Percentiles rank a stretch among this genome's conserved stretches.
Evolutionary conservation across 192 early-diverging fungal genomes (phyloP).

Genomic region (Coemansia sp.): DNA sequence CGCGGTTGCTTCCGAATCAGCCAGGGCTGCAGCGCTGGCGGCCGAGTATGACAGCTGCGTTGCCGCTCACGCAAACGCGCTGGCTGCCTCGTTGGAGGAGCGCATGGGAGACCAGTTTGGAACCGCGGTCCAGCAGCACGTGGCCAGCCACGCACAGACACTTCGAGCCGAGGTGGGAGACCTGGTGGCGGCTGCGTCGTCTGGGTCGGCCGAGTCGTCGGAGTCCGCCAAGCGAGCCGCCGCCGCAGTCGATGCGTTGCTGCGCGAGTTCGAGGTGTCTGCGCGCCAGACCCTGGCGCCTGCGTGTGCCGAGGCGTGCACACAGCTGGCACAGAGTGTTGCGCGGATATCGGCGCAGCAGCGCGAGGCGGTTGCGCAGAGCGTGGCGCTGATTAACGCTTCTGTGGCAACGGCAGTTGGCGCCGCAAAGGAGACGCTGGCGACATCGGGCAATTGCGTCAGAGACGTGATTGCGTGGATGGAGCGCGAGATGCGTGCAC

Average conservation of each 20-base stretch:
- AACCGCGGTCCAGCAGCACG: background rate
- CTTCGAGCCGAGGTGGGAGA: conserved; percentile 12
- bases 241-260: background rate
- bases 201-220: background rate
- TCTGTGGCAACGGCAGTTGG: background rate
- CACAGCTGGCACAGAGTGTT: background rate
- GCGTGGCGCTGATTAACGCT: background rate
- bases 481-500: background rate
- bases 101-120: conserved; percentile 41
- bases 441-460: background rate
- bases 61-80: conserved; percentile 4
- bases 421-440: background rate
- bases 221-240: background rate
- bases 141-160: conserved; percentile 8
- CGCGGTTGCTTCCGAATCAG: conserved; percentile 7
- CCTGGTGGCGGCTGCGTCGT: background rate
- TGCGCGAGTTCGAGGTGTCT: background rate
- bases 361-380: background rate
- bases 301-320: background rate
- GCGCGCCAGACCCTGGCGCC: background rate
- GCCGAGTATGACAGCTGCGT: conserved; percentile 2
- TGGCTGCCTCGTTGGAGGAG: conserved; percentile 25
- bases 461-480: background rate
- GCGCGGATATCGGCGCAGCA: background rate
- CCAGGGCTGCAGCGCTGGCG: background rate